Conservation (phyloP, 805 yeast species). For the Saturnispora hagleri region DNA sequence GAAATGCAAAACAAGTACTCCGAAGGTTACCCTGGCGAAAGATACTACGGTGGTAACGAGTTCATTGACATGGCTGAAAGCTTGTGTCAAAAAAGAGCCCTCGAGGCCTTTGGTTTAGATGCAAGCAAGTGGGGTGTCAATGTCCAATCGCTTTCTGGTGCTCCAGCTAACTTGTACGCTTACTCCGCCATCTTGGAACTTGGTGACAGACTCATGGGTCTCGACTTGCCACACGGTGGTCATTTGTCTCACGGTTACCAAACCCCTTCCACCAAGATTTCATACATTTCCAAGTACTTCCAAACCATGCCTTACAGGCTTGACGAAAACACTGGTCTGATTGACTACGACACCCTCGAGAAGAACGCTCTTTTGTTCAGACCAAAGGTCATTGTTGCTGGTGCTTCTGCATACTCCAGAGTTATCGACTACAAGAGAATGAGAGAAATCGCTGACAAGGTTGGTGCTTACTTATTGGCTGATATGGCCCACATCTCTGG, state of each 20-base stretch:
- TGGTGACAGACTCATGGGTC: conserved; percentile 96
- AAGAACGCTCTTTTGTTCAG: conserved; percentile 85
- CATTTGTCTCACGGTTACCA: conserved; percentile 98
- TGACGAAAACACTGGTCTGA: conserved; percentile 81
- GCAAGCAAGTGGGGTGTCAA: conserved; percentile 94
- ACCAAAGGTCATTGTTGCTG: conserved; percentile 95
- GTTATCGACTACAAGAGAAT: conserved; percentile 93
- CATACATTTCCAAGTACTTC: conserved; percentile 92
- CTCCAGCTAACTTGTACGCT: conserved; percentile 96
- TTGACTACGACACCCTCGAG: conserved; percentile 93
- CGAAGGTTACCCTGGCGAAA: conserved; percentile 98
- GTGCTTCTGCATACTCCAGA: conserved; percentile 97
- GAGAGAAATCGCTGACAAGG: conserved; percentile 93
- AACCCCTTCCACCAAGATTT: conserved; percentile 85
- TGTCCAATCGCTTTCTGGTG: conserved; percentile 92
- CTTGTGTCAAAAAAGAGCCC: conserved; percentile 89
- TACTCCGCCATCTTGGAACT: conserved; percentile 93
- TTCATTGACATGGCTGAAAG: conserved; percentile 89
- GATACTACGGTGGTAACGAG: conserved; percentile 98
- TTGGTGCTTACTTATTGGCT: conserved; percentile 90
- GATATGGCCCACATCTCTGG: conserved; percentile 99
- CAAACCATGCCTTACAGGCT: conserved; percentile 99
- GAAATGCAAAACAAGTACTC: conserved; percentile 98
- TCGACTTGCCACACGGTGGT: conserved; percentile 98
- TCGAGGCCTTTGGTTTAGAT: conserved; percentile 75